Conservation (phyloP, 2,329 filamentous ascomycete genomes). For the Fonsecaea nubica region DNA sequence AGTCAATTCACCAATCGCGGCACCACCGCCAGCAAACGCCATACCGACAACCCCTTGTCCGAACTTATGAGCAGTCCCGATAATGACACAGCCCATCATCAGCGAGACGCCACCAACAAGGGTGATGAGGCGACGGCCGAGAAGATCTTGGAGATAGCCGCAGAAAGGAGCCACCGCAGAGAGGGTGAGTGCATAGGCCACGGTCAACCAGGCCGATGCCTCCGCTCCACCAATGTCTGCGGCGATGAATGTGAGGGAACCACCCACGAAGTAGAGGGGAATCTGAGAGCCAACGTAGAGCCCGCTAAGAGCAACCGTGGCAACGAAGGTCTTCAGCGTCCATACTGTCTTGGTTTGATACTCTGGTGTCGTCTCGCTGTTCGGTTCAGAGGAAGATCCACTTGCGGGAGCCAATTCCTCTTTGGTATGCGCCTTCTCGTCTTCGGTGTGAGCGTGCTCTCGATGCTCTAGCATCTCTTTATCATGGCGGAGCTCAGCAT, state of each 20-base stretch:
- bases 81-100: constrained; percentile 30
- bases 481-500: constrained; percentile 20
- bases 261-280: constrained; percentile 34
- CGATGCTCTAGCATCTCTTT: constrained; percentile 22
- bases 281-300: constrained; percentile 34
- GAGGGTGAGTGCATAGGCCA: constrained; percentile 29
- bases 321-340: constrained; percentile 25
- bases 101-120: constrained; percentile 25
- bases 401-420: background rate
- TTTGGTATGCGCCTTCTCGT: constrained; percentile 11
- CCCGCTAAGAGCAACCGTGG: constrained; percentile 20
- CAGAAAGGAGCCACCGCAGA: constrained; percentile 33
- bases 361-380: constrained; percentile 15
- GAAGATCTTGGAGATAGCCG: constrained; percentile 34
- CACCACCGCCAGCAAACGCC: constrained; percentile 31
- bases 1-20: constrained; percentile 33
- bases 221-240: constrained; percentile 30
- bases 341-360: constrained; percentile 28
- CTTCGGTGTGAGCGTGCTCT: constrained; percentile 11
- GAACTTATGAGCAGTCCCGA: constrained; percentile 31
- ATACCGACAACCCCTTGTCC: constrained; percentile 31
- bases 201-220: constrained; percentile 31
- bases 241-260: constrained; percentile 33
- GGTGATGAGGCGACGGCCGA: constrained; percentile 32
- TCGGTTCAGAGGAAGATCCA: background rate